phyloP scores from a whole-genome alignment of 345 rosid genomes.

The Camelina hispida region DNA sequence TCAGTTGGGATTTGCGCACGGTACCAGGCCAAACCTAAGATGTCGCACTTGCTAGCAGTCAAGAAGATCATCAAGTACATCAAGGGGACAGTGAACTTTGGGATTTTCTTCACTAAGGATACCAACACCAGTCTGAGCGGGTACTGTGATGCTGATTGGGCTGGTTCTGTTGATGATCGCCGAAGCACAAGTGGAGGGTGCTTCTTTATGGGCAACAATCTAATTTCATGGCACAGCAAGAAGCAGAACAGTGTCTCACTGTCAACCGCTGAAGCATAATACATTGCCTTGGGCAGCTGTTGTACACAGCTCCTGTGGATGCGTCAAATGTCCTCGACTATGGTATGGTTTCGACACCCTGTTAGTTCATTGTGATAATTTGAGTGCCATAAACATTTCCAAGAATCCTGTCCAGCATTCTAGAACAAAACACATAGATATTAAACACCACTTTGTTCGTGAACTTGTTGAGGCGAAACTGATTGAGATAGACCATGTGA shows the following conservation, averaged over 20 bases:
- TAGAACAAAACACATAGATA: background rate
- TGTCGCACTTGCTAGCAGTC: too few species aligned
- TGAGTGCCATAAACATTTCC: background rate
- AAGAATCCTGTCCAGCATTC: background rate
- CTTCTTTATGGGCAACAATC: background rate
- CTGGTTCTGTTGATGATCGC: background rate
- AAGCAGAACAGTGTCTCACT: background rate
- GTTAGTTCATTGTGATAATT: background rate
- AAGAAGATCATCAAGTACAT: too few species aligned
- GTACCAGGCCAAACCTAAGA: too few species aligned
- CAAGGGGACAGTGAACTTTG: too few species aligned
- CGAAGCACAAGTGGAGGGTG: background rate
- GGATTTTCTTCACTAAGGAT: too few species aligned
- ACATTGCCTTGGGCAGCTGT: background rate
- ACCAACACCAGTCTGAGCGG: background rate
- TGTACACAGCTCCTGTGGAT: background rate
- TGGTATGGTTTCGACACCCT: too few species aligned
- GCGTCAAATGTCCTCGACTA: background rate
- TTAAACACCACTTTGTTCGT: background rate
- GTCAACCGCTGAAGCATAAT: background rate
- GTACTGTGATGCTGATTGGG: background rate
- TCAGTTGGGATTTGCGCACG: too few species aligned
- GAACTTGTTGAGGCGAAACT: constrained; percentile 33
- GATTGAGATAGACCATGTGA: background rate
- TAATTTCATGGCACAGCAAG: background rate